Conservation (phyloP, 371 early-diverging fungal species). For the Saksenaea vasiformis region DNA sequence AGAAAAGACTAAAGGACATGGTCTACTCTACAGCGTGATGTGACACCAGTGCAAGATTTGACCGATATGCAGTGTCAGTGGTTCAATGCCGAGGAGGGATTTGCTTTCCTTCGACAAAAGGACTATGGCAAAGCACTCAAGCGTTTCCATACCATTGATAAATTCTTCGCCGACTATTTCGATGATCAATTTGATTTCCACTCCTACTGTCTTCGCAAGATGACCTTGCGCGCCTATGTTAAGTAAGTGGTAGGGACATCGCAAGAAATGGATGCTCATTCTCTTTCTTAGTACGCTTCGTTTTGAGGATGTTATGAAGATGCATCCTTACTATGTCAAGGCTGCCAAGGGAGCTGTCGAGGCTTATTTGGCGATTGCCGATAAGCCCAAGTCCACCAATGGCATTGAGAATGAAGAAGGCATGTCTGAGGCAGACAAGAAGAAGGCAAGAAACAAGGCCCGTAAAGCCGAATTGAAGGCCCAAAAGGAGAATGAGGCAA, state of each 20-base stretch:
- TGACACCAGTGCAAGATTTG: conserved; percentile 81
- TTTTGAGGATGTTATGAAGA: conserved; percentile 76
- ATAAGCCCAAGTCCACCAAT: not conserved
- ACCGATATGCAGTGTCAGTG: conserved; percentile 91
- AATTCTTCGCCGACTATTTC: conserved; percentile 80
- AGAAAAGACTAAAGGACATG: too few species aligned
- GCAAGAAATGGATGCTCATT: not conserved
- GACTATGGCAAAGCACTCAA: conserved; percentile 85
- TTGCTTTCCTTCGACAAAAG: conserved; percentile 67
- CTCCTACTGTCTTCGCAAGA: conserved; percentile 88
- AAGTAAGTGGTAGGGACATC: conserved; percentile 27
- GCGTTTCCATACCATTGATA: conserved; percentile 80
- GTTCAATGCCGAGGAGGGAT: conserved; percentile 79
- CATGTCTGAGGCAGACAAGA: conserved; percentile 67
- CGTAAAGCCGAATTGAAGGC: conserved; percentile 56
- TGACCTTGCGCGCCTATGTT: conserved; percentile 85
- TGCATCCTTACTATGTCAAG: conserved; percentile 71
- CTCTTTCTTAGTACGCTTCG: conserved; percentile 55
- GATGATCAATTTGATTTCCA: conserved; percentile 99
- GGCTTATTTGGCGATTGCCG: conserved; percentile 21
- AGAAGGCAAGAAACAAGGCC: conserved; percentile 59
- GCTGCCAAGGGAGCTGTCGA: conserved; percentile 79
- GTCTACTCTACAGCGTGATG: conserved; percentile 59
- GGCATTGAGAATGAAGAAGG: conserved; percentile 63
- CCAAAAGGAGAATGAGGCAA: conserved; percentile 44